Base-by-base conservation (phyloP, 169 alveolate genomes). In the Plasmodium cynomolgi region DNA sequence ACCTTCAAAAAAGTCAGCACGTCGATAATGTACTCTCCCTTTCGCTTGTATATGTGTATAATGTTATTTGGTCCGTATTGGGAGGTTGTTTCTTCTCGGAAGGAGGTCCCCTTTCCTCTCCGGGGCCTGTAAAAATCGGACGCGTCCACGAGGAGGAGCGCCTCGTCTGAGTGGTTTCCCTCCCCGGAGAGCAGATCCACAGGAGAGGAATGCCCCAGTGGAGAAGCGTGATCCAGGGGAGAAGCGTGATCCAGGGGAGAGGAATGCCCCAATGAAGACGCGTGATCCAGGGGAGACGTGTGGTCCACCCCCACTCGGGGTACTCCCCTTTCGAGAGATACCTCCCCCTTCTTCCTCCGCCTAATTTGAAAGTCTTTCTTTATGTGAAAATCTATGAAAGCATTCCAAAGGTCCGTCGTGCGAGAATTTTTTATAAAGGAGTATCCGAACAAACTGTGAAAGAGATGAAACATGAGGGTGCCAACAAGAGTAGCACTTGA, bases 361-460 rank as follows among this genome's bases (percentile, higher is more conserved):
- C 39, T 71, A 41, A 81, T 23, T 50, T 47, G 91, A 47, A 91
- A 91, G 33, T 91, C 95, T n/a, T 50, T 71, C 29, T 29, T 82
- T 20, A 91, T 91, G 79, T 91, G 95, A 82, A 34, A 47, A 47
- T 91, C 95, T 17, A 91, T 91, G 23, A 91, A 81, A 2, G 90
- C 23, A 50, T 91, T 91, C 95, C 95, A 91, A 4, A 91, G n/a
- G 26, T 91, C 95, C 0, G 91, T 91, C 5, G 95, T 91, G 23
- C 81, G 83, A 15, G 50, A 68, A 81, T 91, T 91, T 54, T 82
- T 91, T 20, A 91, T 82, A 71, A 91, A 91, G 6, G 95, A 68
- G 56, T 73, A 91, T 1, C 54, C 62, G 56, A 91, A 91, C 13
- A 54, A 81, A 6, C n/a, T 44, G 34, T 91, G 95, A 50, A 91